Base-by-base conservation (phyloP, 192 early-diverging fungal species). In the Chytriomyces sp. region DNA sequence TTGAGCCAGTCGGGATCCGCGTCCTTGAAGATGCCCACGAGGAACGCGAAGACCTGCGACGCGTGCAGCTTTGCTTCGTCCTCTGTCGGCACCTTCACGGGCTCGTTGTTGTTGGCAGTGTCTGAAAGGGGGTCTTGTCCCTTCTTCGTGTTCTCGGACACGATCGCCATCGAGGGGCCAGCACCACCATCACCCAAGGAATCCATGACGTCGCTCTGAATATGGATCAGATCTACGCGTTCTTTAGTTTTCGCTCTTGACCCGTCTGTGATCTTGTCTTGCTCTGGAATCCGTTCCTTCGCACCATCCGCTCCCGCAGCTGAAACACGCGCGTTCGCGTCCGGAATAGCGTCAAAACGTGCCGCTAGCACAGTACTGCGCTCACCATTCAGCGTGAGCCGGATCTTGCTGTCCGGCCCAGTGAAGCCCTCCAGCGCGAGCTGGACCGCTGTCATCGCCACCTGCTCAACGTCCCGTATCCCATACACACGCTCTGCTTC, bases 1-100 rank as follows among this genome's bases (percentile, higher is more conserved):
- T 17, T 12, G 2, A 68, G 66, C 66, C 66, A 68, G 31, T 26
- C 66, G 6, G 66, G 66, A 56, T 68, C 66, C 22, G 66, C 66
- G 22, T 68, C 66, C 10, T 49, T 49, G 30, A 68, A 68, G 25
- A 68, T 14, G 31, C 53, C 53, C n/a, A 31, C 34, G 54, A 33
- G 22, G 38, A 68, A 68, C 26, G 56, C 3, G 56, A n/a, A 22
- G 56, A 33, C 8, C 30, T 37, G 14, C 36, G 30, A 37, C 26
- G 2, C 38, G 7, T 12, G 12, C 14, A 10, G 59, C 59, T n/a
- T 14, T 17, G 59, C 59, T 17, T 61, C 33, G 26, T 30, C 36
- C 4, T 36, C 33, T 4, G 59, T 31, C 4, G 25, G 26, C 5
- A 61, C 12, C 17, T 61, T 25, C 54, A n/a, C 22, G 3, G 12